Conservation (phyloP, 163 green algal genomes). For the Volvox carteri region DNA sequence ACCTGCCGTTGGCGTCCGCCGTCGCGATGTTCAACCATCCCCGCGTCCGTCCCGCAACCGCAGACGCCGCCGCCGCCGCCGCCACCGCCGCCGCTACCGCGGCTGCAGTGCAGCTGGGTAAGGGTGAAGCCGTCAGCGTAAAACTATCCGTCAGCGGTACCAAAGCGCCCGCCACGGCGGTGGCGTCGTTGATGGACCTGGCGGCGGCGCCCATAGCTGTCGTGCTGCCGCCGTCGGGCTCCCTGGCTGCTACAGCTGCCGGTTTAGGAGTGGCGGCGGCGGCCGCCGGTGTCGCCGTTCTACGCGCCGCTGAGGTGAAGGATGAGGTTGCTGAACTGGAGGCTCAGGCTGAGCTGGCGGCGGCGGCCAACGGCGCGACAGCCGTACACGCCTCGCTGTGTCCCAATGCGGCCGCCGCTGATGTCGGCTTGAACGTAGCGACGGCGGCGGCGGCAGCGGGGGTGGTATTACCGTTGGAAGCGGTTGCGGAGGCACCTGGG, state of each 20-base stretch:
- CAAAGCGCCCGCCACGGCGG: no score
- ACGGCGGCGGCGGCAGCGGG: not conserved
- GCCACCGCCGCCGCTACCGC: not conserved
- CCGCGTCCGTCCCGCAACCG: not conserved
- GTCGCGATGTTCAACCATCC: slow-evolving; percentile 24
- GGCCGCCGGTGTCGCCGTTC: no score
- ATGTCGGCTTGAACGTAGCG: not conserved
- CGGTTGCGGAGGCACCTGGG: not conserved
- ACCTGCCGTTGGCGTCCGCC: slow-evolving; percentile 17
- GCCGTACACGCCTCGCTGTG: not conserved
- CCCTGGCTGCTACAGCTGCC: not conserved
- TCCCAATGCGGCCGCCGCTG: not conserved
- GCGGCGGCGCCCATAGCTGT: no score
- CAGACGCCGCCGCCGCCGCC: not conserved
- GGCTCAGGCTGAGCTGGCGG: slow-evolving; percentile 5
- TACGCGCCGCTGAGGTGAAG: not conserved
- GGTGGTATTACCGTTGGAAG: not conserved
- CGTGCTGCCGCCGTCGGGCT: not conserved
- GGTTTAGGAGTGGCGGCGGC: not conserved
- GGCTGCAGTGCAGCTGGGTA: no score
- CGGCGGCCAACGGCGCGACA: slow-evolving; percentile 22
- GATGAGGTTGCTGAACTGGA: not conserved
- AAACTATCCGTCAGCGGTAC: no score
- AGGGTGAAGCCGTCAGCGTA: no score
- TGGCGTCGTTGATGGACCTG: no score